Evolutionary conservation across 2,329 filamentous ascomycete species (phyloP).

Genomic region (Elsinoe fawcettii): DNA sequence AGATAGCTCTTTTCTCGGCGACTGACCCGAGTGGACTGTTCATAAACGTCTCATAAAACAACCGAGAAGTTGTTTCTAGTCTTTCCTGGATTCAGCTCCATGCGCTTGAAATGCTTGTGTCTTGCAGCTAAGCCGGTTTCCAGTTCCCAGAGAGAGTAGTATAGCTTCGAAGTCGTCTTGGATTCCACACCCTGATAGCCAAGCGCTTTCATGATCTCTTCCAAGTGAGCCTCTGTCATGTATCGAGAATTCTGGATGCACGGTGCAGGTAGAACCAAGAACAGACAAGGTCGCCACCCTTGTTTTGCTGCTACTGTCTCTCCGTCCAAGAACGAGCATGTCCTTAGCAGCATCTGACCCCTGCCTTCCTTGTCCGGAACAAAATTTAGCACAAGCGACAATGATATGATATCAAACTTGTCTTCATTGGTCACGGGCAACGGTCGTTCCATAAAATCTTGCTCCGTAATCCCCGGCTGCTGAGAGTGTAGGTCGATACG

Average conservation of each 20-base stretch:
- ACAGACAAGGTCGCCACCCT: constrained; percentile 59
- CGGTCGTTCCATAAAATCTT: constrained; percentile 89
- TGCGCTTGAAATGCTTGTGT: constrained; percentile 54
- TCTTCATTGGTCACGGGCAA: constrained; percentile 56
- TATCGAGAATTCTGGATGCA: constrained; percentile 90
- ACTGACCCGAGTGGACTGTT: neutral
- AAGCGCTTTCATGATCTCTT: constrained; percentile 65
- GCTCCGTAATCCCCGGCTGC: constrained; percentile 68
- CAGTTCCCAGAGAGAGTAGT: constrained; percentile 79
- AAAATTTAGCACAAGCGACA: constrained; percentile 91
- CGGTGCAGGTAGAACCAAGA: constrained; percentile 80
- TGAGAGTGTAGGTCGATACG: constrained; percentile 90
- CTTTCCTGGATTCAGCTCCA: constrained; percentile 65
- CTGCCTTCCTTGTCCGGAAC: constrained; percentile 68
- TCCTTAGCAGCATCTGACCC: constrained; percentile 78
- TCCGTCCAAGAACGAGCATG: constrained; percentile 58
- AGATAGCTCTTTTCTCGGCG: neutral
- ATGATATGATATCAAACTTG: constrained; percentile 78
- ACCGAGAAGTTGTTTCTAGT: constrained; percentile 88
- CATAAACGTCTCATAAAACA: neutral
- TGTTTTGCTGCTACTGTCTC: constrained; percentile 19
- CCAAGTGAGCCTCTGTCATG: constrained; percentile 61
- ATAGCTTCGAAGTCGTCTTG: constrained; percentile 74
- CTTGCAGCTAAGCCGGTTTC: constrained; percentile 23
- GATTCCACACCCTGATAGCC: constrained; percentile 60